Conservation (phyloP, 306 rosid species). For the Cucurbita ficifolia region DNA sequence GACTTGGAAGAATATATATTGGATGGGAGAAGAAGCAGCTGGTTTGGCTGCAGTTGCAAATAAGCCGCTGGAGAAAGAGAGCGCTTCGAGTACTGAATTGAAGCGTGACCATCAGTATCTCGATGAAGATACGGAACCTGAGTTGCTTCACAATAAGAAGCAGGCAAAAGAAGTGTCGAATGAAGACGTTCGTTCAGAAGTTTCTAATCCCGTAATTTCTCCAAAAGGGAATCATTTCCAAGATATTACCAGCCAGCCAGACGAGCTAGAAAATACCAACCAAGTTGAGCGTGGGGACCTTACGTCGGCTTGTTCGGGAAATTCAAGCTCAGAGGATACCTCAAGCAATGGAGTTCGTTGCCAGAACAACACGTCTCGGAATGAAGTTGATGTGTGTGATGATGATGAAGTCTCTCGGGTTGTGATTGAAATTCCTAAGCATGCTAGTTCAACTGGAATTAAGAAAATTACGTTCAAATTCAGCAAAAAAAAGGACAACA, state of each 20-base stretch:
- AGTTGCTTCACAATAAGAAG: slow-evolving; percentile 42
- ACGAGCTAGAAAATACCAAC: slow-evolving; percentile 19
- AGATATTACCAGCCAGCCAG: slow-evolving; percentile 70
- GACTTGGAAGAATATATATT: slow-evolving; percentile 16
- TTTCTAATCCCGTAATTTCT: slow-evolving; percentile 52
- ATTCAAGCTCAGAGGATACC: slow-evolving; percentile 46
- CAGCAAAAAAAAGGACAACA: slow-evolving; percentile 57
- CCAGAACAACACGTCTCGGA: slow-evolving; percentile 21
- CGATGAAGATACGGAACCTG: slow-evolving; percentile 23
- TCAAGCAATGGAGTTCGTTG: slow-evolving; percentile 33
- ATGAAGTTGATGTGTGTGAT: slow-evolving; percentile 18
- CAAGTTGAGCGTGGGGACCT: slow-evolving; percentile 67
- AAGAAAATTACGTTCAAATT: slow-evolving; percentile 81
- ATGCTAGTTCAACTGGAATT: slow-evolving; percentile 58
- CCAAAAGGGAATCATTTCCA: slow-evolving; percentile 50
- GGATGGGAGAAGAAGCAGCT: slow-evolving; percentile 67
- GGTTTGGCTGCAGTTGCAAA: slow-evolving; percentile 29
- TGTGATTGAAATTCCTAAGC: slow-evolving; percentile 75
- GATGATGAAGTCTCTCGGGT: slow-evolving; percentile 39
- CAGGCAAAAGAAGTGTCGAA: slow-evolving; percentile 62
- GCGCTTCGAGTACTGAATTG: slow-evolving; percentile 31
- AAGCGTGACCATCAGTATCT: slow-evolving; percentile 51
- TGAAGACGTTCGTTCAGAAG: slow-evolving; percentile 84
- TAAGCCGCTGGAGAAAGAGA: slow-evolving; percentile 28
- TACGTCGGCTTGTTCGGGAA: slow-evolving; percentile 49